phyloP scores from a whole-genome alignment of 495 filamentous ascomycete genomes.

The Aspergillus nanangensis region DNA sequence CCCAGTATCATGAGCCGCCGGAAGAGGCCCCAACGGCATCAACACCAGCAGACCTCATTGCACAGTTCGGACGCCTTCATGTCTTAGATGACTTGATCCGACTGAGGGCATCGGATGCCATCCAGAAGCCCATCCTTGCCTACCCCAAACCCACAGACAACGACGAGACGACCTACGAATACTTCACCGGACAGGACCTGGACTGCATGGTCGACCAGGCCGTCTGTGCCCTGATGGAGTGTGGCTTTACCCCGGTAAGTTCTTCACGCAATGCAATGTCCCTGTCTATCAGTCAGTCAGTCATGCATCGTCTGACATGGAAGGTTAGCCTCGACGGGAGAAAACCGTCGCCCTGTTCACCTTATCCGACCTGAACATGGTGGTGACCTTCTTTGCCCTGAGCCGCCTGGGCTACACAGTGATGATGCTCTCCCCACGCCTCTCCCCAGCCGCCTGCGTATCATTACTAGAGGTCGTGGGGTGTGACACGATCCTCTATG shows the following conservation, averaged over 20 bases:
- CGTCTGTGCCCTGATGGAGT: slow-evolving; percentile 29
- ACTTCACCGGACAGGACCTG: slow-evolving; percentile 49
- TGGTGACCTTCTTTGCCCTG: slow-evolving; percentile 53
- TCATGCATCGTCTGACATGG: no score
- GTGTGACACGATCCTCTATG: slow-evolving; percentile 42
- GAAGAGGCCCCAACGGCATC: slow-evolving; percentile 11
- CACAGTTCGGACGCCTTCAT: slow-evolving; percentile 33
- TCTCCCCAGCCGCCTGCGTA: slow-evolving; percentile 47
- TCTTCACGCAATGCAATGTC: no score
- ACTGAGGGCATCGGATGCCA: slow-evolving; percentile 41
- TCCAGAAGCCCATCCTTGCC: slow-evolving; percentile 47
- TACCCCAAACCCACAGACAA: slow-evolving; percentile 38
- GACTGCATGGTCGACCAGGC: slow-evolving; percentile 50
- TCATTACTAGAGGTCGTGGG: slow-evolving; percentile 44
- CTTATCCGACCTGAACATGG: slow-evolving; percentile 51
- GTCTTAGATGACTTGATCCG: slow-evolving; percentile 47
- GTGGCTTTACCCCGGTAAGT: slow-evolving; percentile 35
- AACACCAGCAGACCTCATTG: slow-evolving; percentile 15
- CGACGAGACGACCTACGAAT: slow-evolving; percentile 39
- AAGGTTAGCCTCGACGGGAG: slow-evolving; percentile 20
- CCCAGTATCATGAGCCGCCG: slow-evolving; percentile 13
- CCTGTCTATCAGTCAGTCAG: no score
- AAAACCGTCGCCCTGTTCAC: slow-evolving; percentile 48
- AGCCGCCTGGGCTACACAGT: slow-evolving; percentile 53
- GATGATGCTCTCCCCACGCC: slow-evolving; percentile 55